Evolutionary conservation across 2,329 filamentous ascomycete species (phyloP), one percentile per base, ranked within the genome.

Genomic region (Colletotrichum shisoi): DNA sequence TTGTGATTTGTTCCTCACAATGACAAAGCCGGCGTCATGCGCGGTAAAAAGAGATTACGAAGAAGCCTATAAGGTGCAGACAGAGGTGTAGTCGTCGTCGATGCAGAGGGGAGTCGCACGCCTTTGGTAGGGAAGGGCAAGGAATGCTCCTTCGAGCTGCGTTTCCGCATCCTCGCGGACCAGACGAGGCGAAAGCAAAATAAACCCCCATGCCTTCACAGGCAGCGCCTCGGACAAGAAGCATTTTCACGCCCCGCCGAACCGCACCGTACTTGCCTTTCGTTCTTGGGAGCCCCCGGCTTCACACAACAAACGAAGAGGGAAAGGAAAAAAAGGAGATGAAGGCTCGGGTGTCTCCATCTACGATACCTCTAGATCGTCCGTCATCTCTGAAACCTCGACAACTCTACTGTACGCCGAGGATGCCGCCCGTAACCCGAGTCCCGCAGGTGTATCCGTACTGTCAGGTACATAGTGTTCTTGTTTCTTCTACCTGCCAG

Each of bases 111-210:
- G 9, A 31, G 27, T 31, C 39, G 48, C 57, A 46, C 45, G 17
- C 27, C 19, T 46, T 46, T 15, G 27, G 21, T 48, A 39, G n/a
- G 49, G 42, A 62, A 31, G 42, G 21, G 57, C 62, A 62, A 62
- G 58, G 44, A 62, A 66, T 24, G 21, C 56, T 53, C 58, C 37
- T 40, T 51, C 37, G 57, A 57, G n/a, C 19, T 21, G 17, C 19
- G 17, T 31, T 27, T 34, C n/a, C 37, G 17, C 17, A 37, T 42
- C 15, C 12, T 17, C n/a, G 51, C 17, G 40, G 15, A 39, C 46
- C 9, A 27, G 4, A 31, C 27, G 27, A 31, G 27, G 27, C 27
- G 27, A 31, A 31, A 31, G 27, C 27, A 31, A 31, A 31, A 31
- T 8, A 31, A 31, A 31, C 7, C 27, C 27, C 27, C 27, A 31